A percentile compares a stretch with the other conserved stretches of the same genome.
Conservation (phyloP, 2,329 filamentous ascomycete species). For the Lachnellula occidentalis region DNA sequence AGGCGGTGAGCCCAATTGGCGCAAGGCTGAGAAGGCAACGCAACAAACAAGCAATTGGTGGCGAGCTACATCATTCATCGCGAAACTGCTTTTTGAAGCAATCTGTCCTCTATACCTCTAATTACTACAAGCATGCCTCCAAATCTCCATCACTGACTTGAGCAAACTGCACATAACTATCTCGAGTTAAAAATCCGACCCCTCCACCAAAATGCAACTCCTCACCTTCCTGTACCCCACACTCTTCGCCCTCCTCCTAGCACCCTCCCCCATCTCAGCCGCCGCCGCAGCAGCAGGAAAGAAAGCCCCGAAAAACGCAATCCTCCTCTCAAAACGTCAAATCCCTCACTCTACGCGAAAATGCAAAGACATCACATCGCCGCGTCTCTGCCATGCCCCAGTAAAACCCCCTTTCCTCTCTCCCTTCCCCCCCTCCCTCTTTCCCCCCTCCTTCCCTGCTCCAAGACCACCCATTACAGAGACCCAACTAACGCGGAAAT, state of each 20-base stretch:
- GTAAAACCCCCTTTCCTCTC: slow-evolving; percentile 15
- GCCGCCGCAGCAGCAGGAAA: slow-evolving; percentile 9
- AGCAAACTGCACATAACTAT: too few relatives aligned
- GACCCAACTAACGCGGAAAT: too few relatives aligned
- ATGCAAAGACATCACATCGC: slow-evolving; percentile 65
- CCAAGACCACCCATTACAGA: too few relatives aligned
- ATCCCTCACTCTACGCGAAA: slow-evolving; percentile 68
- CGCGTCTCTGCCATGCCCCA: slow-evolving; percentile 73
- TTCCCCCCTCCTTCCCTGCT: too few relatives aligned
- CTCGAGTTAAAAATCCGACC: not conserved
- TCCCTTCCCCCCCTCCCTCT: too few relatives aligned
- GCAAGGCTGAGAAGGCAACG: slow-evolving; percentile 6
- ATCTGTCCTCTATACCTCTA: slow-evolving; percentile 19
- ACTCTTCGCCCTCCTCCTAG: slow-evolving; percentile 21
- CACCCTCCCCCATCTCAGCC: slow-evolving; percentile 25
- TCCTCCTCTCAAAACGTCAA: slow-evolving; percentile 64
- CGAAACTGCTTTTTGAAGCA: not conserved
- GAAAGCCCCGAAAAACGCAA: slow-evolving; percentile 36
- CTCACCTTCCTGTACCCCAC: slow-evolving; percentile 18
- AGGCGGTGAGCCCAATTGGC: not conserved
- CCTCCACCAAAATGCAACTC: slow-evolving; percentile 19
- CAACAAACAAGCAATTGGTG: not conserved
- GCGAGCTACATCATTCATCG: slow-evolving; percentile 1
- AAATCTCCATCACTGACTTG: not conserved
- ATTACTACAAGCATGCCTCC: not conserved